These are phyloP conservation scores for Bjerkandera adusta DNA, from an alignment of 1,284 basidiomycete genomes.

Conservation along the genomic window DNA sequence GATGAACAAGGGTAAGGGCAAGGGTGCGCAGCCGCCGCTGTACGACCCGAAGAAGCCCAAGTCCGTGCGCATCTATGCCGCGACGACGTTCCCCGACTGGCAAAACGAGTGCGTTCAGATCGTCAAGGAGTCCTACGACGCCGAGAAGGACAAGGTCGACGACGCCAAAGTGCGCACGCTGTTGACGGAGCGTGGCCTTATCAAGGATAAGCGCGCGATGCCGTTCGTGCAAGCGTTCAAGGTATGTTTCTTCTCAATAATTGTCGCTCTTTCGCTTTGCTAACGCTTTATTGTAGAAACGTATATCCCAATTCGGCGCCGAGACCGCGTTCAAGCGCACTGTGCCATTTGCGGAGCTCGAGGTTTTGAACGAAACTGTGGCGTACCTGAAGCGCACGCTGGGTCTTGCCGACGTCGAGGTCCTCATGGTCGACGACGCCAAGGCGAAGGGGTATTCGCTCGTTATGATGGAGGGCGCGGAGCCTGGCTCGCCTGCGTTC, in stretches of 20 bases:
- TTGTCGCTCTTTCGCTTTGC: not conserved
- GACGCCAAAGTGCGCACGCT: constrained; percentile 78
- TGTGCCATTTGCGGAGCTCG: constrained; percentile 84
- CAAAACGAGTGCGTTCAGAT: constrained; percentile 83
- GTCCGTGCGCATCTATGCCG: constrained; percentile 86
- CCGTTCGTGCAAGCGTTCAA: constrained; percentile 94
- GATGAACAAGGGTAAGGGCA: constrained; percentile 62
- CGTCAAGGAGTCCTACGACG: constrained; percentile 71
- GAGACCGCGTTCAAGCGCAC: constrained; percentile 84
- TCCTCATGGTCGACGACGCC: constrained; percentile 74
- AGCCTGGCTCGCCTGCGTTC: constrained; percentile 85
- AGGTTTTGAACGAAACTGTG: constrained; percentile 71
- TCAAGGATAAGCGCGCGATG: constrained; percentile 97
- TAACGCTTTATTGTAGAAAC: constrained; percentile 57
- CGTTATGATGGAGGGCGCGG: constrained; percentile 77
- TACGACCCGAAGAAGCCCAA: constrained; percentile 87
- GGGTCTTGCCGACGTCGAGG: constrained; percentile 69
- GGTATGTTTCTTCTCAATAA: constrained; percentile 42
- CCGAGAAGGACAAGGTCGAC: constrained; percentile 68
- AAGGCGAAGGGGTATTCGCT: constrained; percentile 60
- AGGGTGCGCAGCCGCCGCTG: constrained; percentile 40
- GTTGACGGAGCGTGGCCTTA: constrained; percentile 74
- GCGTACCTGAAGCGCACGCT: constrained; percentile 88
- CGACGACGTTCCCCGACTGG: constrained; percentile 92
- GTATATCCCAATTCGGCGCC: constrained; percentile 78